Conservation (phyloP, 495 filamentous ascomycete genomes). For the Penicillium parvum region DNA sequence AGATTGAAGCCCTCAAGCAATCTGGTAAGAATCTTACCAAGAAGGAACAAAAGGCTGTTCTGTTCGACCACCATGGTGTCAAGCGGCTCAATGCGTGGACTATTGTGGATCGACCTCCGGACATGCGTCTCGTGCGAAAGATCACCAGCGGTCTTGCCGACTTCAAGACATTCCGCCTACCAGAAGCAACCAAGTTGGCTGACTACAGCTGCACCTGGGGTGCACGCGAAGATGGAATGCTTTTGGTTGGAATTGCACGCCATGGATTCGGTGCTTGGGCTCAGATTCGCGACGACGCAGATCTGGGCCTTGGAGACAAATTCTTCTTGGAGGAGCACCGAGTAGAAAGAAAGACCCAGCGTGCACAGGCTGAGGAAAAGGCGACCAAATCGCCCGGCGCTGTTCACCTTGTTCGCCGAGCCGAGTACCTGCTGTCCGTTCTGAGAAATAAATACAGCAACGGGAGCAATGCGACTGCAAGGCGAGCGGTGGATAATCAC, state of each 20-base stretch:
- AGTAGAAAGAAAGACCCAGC: conserved; percentile 94
- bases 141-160: conserved; percentile 60
- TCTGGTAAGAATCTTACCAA: conserved; percentile 76
- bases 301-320: conserved; percentile 82
- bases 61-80: conserved; percentile 88
- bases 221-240: conserved; percentile 91
- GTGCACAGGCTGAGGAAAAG: conserved; percentile 67
- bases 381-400: conserved; percentile 88
- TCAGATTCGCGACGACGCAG: conserved; percentile 85
- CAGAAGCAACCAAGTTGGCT: conserved; percentile 85
- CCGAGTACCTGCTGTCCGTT: conserved; percentile 90
- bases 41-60: conserved; percentile 93
- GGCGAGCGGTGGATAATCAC: conserved; percentile 80
- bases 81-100: conserved; percentile 94
- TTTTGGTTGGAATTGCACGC: conserved; percentile 83
- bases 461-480: conserved; percentile 62
- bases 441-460: conserved; percentile 71
- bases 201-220: conserved; percentile 87
- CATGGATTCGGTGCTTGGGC: conserved; percentile 95
- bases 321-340: conserved; percentile 97
- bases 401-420: conserved; percentile 90
- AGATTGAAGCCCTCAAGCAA: conserved; percentile 58
- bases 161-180: conserved; percentile 73
- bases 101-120: conserved; percentile 78
- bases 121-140: conserved; percentile 78